Evolutionary conservation across 305 asterid genomes (phyloP).

Genomic region (Ajuga reptans): DNA sequence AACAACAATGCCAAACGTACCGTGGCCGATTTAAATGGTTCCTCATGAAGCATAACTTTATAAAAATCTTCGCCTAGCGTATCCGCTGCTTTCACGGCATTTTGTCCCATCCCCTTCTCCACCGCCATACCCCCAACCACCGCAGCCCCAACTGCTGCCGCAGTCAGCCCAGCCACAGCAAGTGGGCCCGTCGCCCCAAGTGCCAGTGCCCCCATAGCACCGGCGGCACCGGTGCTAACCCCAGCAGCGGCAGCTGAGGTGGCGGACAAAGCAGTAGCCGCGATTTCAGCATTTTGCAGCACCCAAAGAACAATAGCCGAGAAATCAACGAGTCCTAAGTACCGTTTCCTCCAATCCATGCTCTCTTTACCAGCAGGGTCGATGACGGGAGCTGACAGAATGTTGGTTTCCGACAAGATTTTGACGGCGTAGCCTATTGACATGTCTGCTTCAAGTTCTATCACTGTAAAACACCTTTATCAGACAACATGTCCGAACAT

Average conservation of each 20-base stretch:
- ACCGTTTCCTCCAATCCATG: slow-evolving; percentile 55
- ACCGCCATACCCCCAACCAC: slow-evolving; percentile 73
- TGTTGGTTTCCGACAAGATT: slow-evolving; percentile 65
- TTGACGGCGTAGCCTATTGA: slow-evolving; percentile 54
- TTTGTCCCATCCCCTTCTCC: slow-evolving; percentile 52
- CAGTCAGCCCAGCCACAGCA: slow-evolving; percentile 62
- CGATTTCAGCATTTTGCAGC: slow-evolving; percentile 62
- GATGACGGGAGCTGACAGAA: slow-evolving; percentile 67
- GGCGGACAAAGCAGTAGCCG: slow-evolving; percentile 69
- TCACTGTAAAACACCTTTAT: slow-evolving; percentile 33
- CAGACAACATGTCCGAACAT: neutral
- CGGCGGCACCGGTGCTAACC: slow-evolving; percentile 65
- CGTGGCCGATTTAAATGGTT: slow-evolving; percentile 78
- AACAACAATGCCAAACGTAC: slow-evolving; percentile 22
- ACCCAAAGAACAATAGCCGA: slow-evolving; percentile 79
- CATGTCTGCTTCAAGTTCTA: slow-evolving; percentile 61
- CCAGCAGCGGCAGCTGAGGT: slow-evolving; percentile 77
- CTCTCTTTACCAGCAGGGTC: slow-evolving; percentile 36
- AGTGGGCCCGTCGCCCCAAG: slow-evolving; percentile 73
- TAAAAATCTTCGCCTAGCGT: slow-evolving; percentile 76
- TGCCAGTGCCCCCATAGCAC: slow-evolving; percentile 72
- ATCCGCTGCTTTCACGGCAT: slow-evolving; percentile 56
- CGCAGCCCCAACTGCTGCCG: slow-evolving; percentile 83
- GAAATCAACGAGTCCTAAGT: slow-evolving; percentile 72
- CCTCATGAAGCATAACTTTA: slow-evolving; percentile 67